A percentile compares a stretch with the other conserved stretches of the same genome.
Evolutionary conservation across 1,139 yeast genomes (phyloP).

Genomic region (Geotrichum fermentans): DNA sequence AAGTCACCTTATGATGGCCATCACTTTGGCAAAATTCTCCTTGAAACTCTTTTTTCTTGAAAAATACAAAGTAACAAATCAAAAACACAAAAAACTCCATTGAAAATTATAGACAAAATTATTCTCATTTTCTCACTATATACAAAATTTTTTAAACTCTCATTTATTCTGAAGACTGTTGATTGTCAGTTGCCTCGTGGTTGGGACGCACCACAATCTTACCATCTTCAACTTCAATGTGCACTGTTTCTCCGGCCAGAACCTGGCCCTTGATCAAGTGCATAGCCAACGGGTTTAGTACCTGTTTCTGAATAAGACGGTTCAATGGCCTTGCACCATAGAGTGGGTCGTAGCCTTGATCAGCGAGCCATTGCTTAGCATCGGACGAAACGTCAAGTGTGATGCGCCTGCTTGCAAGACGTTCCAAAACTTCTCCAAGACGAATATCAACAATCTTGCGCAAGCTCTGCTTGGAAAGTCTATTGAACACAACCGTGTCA

Average conservation of each 20-base stretch:
- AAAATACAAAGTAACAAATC: not conserved
- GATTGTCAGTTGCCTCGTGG: conserved; percentile 37
- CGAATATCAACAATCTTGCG: conserved; percentile 79
- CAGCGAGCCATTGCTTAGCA: conserved; percentile 73
- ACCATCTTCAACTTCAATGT: conserved; percentile 37
- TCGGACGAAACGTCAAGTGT: conserved; percentile 48
- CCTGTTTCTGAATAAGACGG: conserved; percentile 73
- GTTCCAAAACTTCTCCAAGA: conserved; percentile 68
- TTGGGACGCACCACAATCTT: conserved; percentile 46
- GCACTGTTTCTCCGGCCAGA: conserved; percentile 61
- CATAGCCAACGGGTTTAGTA: conserved; percentile 83
- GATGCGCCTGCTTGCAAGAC: conserved; percentile 77
- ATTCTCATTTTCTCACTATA: no score
- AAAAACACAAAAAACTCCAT: no score
- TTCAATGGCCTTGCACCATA: conserved; percentile 97
- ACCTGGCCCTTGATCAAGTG: conserved; percentile 74
- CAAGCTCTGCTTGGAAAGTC: conserved; percentile 70
- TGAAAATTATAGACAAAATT: no score
- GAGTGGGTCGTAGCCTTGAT: conserved; percentile 80
- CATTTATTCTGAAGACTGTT: not conserved
- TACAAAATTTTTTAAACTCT: not conserved
- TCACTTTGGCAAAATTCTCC: conserved; percentile 8
- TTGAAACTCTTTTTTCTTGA: conserved; percentile 4
- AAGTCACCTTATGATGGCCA: conserved; percentile 27
- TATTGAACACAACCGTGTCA: conserved; percentile 83